Conservation (phyloP, 371 early-diverging fungal genomes). For the Capillidium heterosporum region DNA sequence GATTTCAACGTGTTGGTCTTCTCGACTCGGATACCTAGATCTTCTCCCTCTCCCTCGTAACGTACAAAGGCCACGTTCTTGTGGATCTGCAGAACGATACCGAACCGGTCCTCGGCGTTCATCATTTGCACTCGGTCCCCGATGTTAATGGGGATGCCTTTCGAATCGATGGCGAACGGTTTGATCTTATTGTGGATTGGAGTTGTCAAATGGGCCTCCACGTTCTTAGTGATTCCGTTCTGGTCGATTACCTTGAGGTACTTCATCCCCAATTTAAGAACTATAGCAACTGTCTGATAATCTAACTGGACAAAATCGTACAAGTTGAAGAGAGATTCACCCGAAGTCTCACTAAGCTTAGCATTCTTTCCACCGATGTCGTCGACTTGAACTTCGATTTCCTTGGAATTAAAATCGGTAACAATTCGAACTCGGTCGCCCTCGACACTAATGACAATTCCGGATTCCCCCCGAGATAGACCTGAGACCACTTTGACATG, state of each 20-base stretch:
- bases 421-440: conserved; percentile 64
- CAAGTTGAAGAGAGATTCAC: conserved; percentile 42
- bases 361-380: conserved; percentile 16
- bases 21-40: conserved; percentile 33
- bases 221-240: conserved; percentile 42
- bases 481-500: conserved; percentile 84
- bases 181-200: conserved; percentile 36
- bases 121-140: conserved; percentile 67
- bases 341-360: conserved; percentile 11
- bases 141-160: conserved; percentile 51
- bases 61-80: conserved; percentile 16
- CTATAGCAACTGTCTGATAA: conserved; percentile 50
- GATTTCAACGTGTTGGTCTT: conserved; percentile 8
- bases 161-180: conserved; percentile 60
- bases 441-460: conserved; percentile 64
- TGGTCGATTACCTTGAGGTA: conserved; percentile 61
- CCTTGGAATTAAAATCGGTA: conserved; percentile 40
- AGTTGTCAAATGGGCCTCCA: conserved; percentile 48
- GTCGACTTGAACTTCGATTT: conserved; percentile 16
- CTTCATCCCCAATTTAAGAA: conserved; percentile 65
- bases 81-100: conserved; percentile 18
- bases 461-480: conserved; percentile 67
- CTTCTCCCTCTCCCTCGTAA: conserved; percentile 20
- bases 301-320: conserved; percentile 76
- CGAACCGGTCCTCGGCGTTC: conserved; percentile 20